These are phyloP conservation scores for Takashimella koratensis DNA, from an alignment of 1,284 basidiomycete genomes.

Conservation along the genomic window DNA sequence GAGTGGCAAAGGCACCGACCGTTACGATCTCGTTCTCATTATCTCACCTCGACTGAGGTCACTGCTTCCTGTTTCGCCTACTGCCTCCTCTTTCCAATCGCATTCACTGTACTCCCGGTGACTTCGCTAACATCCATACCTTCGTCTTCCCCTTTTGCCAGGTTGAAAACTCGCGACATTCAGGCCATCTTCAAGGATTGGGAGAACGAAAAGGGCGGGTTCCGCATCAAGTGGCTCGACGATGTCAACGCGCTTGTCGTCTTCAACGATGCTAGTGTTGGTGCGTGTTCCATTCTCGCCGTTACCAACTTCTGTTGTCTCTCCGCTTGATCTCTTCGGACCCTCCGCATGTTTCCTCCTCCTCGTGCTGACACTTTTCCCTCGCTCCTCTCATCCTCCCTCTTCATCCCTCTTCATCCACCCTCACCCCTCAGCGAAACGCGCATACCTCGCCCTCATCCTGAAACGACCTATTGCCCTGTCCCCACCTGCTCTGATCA, in stretches of 20 bases:
- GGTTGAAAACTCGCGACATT: conserved; percentile 93
- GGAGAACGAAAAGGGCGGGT: conserved; percentile 81
- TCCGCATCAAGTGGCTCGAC: conserved; percentile 99
- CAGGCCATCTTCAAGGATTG: conserved; percentile 86
- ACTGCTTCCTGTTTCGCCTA: too few species aligned
- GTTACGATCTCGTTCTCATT: too few species aligned
- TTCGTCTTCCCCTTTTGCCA: too few species aligned
- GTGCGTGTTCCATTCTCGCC: conserved; percentile 38
- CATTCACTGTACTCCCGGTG: too few species aligned
- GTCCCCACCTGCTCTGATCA: conserved; percentile 62
- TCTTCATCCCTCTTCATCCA: conserved; percentile 13
- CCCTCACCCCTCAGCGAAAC: conserved; percentile 64
- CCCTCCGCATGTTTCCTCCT: too few species aligned
- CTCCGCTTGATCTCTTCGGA: too few species aligned
- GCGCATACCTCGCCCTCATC: conserved; percentile 84
- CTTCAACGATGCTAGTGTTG: conserved; percentile 62
- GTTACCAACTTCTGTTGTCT: too few species aligned
- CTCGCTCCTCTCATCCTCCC: not conserved
- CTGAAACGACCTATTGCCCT: conserved; percentile 75
- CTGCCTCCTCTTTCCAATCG: too few species aligned
- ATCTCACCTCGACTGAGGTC: too few species aligned
- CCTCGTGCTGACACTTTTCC: not conserved
- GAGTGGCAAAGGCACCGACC: conserved; percentile 8
- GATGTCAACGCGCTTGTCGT: conserved; percentile 94
- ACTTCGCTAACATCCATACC: too few species aligned